Conservation (phyloP, 306 rosid species). For the Styphnolobium japonicum region DNA sequence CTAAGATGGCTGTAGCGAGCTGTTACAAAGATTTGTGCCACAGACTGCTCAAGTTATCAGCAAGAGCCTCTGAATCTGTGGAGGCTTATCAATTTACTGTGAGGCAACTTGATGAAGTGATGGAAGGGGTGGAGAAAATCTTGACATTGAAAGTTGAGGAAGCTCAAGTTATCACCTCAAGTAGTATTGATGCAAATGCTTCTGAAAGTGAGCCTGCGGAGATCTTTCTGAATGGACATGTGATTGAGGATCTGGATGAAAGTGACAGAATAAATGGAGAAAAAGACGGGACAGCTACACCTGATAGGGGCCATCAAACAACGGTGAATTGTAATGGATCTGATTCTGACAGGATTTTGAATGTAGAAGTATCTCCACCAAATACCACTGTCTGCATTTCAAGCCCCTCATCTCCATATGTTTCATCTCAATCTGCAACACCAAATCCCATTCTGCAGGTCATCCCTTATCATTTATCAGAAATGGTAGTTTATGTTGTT, state of each 20-base stretch:
- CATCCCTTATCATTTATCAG: conserved; percentile 8
- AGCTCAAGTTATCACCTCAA: conserved; percentile 45
- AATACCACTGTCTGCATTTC: conserved; percentile 37
- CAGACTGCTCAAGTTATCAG: conserved; percentile 50
- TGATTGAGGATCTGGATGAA: conserved; percentile 43
- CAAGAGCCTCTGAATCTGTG: conserved; percentile 59
- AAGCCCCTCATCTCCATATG: conserved; percentile 43
- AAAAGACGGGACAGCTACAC: conserved; percentile 26
- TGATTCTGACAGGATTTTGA: conserved; percentile 31
- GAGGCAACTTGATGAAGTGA: conserved; percentile 51
- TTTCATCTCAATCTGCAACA: conserved; percentile 40
- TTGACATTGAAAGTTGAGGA: conserved; percentile 38
- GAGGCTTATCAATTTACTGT: conserved; percentile 54
- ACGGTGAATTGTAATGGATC: conserved; percentile 26
- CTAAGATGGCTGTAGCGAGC: conserved; percentile 39
- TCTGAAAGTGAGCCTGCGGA: conserved; percentile 46
- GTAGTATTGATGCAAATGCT: conserved; percentile 39
- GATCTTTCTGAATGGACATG: conserved; percentile 42
- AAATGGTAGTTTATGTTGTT: neutral
- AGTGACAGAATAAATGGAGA: conserved; percentile 22
- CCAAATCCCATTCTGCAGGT: conserved; percentile 53
- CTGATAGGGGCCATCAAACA: conserved; percentile 15
- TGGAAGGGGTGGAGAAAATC: conserved; percentile 63
- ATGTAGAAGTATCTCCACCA: conserved; percentile 34
- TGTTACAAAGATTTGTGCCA: conserved; percentile 57